Conservation (phyloP, 495 filamentous ascomycete species). For the Neurospora sublineolata region DNA sequence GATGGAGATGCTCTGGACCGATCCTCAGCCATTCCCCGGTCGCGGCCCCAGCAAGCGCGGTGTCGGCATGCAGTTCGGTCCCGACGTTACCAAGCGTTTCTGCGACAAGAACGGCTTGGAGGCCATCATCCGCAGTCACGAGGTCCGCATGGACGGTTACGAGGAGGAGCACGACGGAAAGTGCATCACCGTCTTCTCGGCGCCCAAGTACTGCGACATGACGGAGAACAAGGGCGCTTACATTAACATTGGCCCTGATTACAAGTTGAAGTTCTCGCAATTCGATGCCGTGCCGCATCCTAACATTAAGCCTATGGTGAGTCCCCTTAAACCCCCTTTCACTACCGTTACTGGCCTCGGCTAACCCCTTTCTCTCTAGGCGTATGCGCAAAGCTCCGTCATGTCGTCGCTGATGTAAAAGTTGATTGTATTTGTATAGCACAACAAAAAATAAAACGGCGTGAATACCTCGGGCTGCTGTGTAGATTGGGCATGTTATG, state of each 20-base stretch:
- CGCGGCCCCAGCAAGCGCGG: slow-evolving; percentile 93
- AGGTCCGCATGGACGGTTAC: slow-evolving; percentile 96
- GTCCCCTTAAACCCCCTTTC: slow-evolving; percentile 6
- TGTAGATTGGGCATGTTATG: background rate
- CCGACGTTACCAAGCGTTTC: slow-evolving; percentile 93
- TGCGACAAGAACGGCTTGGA: slow-evolving; percentile 91
- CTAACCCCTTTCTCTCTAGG: slow-evolving; percentile 29
- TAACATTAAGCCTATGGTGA: slow-evolving; percentile 86
- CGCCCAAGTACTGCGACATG: slow-evolving; percentile 92
- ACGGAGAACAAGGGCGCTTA: slow-evolving; percentile 98
- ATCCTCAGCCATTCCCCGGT: slow-evolving; percentile 76
- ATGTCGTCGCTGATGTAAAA: slow-evolving; percentile 47
- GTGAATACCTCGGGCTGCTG: background rate
- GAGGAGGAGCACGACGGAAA: slow-evolving; percentile 93
- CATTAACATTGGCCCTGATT: slow-evolving; percentile 90
- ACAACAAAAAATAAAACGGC: background rate
- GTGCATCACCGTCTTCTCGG: slow-evolving; percentile 99
- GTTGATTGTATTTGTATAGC: background rate
- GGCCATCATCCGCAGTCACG: slow-evolving; percentile 91
- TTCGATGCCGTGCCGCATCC: slow-evolving; percentile 97
- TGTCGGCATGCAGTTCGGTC: slow-evolving; percentile 92
- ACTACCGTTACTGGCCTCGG: slow-evolving; percentile 16
- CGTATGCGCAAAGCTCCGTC: slow-evolving; percentile 70
- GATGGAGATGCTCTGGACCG: slow-evolving; percentile 99
- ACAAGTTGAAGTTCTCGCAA: slow-evolving; percentile 80